Percentiles rank a stretch among this genome's conserved stretches.
Conservation (phyloP, 2,329 filamentous ascomycete genomes). For the Penicillium sp. region DNA sequence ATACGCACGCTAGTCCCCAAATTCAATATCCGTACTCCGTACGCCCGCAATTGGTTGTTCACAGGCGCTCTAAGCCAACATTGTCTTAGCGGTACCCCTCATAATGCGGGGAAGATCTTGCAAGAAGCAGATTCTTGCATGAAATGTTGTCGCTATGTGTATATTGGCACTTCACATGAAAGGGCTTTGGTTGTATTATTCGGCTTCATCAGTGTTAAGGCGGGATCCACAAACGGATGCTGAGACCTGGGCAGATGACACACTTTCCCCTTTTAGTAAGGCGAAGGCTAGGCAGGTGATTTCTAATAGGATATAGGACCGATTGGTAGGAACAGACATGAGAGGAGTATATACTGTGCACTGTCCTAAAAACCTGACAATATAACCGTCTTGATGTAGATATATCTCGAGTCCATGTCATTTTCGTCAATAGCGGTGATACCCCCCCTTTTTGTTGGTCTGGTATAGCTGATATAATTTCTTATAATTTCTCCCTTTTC, state of each 20-base stretch:
- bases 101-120: background rate
- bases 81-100: constrained; percentile 1
- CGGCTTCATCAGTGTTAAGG: background rate
- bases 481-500: no score
- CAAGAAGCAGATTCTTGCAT: background rate
- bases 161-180: background rate
- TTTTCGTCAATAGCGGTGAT: no score
- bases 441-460: no score
- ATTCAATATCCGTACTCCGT: background rate
- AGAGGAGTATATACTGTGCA: background rate
- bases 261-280: background rate
- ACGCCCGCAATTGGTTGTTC: background rate
- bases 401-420: no score
- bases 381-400: no score
- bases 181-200: background rate
- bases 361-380: background rate
- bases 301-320: background rate
- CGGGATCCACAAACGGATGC: background rate
- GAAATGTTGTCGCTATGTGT: background rate
- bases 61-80: background rate
- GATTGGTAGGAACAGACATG: background rate
- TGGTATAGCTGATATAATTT: no score
- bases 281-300: background rate
- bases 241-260: constrained; percentile 9
- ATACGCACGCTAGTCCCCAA: background rate